These are phyloP conservation scores for Aquilaria sinensis DNA, from an alignment of 345 rosid species.

Conservation along the genomic window DNA sequence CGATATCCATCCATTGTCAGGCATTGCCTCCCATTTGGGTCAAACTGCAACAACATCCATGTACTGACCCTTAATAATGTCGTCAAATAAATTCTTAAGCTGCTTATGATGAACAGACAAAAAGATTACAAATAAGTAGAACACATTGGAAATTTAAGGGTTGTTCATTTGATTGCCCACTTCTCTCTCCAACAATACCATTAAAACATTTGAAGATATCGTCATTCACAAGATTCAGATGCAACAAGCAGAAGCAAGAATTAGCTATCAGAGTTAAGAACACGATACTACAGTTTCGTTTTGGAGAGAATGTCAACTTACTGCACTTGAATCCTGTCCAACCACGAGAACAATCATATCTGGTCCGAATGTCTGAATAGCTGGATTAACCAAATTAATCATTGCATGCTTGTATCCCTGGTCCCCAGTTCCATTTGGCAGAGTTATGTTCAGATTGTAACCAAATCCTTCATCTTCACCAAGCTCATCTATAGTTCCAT, in stretches of 20 bases:
- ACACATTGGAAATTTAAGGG: too few species aligned
- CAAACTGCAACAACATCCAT: constrained; percentile 42
- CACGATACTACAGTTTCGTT: too few species aligned
- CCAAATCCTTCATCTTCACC: constrained; percentile 79
- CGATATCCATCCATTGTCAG: constrained; percentile 82
- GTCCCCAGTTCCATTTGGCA: constrained; percentile 91
- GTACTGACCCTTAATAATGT: neutral
- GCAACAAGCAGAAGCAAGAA: too few species aligned
- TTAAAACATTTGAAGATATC: too few species aligned
- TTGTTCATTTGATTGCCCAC: too few species aligned
- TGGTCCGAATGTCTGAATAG: constrained; percentile 48
- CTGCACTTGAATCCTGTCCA: constrained; percentile 95
- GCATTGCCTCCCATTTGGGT: constrained; percentile 91
- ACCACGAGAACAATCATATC: constrained; percentile 66
- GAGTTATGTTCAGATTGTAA: constrained; percentile 74
- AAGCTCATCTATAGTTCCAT: constrained; percentile 63
- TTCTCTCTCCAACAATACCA: too few species aligned
- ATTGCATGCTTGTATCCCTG: constrained; percentile 63
- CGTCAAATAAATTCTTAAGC: too few species aligned
- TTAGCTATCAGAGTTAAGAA: too few species aligned
- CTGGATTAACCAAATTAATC: constrained; percentile 59
- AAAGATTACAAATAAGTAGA: too few species aligned
- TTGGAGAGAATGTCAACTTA: constrained; percentile 34
- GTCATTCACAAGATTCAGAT: too few species aligned
- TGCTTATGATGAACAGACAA: too few species aligned